phyloP scores from a whole-genome alignment of 2,329 filamentous ascomycete species.

The Alternaria alternata region DNA sequence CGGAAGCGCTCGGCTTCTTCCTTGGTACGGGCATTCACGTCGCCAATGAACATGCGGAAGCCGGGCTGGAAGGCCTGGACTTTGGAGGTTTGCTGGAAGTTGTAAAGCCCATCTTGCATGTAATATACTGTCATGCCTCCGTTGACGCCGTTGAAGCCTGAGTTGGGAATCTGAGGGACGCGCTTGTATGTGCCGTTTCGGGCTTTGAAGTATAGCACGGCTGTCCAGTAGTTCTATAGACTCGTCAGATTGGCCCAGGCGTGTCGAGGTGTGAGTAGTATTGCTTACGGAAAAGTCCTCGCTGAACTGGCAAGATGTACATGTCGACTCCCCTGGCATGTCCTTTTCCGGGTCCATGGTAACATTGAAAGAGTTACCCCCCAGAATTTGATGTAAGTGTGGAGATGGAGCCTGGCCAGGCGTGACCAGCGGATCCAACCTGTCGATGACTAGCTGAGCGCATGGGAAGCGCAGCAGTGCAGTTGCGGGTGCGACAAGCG shows the following conservation, averaged over 20 bases:
- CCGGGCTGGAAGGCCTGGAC: conserved; percentile 54
- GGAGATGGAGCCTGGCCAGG: conserved; percentile 34
- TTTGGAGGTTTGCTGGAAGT: conserved; percentile 42
- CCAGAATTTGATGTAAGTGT: conserved; percentile 38
- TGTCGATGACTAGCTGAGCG: conserved; percentile 34
- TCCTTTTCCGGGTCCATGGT: conserved; percentile 35
- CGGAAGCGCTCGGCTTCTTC: conserved; percentile 51
- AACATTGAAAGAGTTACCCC: conserved; percentile 37
- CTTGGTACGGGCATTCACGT: conserved; percentile 38
- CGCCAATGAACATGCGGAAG: conserved; percentile 40
- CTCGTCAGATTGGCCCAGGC: background rate
- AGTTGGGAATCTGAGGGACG: conserved; percentile 36
- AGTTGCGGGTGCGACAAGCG: conserved; percentile 26
- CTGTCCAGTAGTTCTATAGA: conserved; percentile 41
- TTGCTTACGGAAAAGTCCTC: conserved; percentile 31
- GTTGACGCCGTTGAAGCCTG: conserved; percentile 36
- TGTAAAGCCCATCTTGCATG: conserved; percentile 40
- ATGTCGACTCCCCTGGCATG: conserved; percentile 35
- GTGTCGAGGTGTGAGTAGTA: too few relatives aligned
- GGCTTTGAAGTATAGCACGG: conserved; percentile 43
- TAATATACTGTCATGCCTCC: conserved; percentile 44
- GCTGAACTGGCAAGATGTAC: conserved; percentile 41
- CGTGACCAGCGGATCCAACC: conserved; percentile 36
- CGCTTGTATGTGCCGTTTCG: conserved; percentile 40
- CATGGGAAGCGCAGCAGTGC: conserved; percentile 38